A percentile compares a stretch with the other conserved stretches of the same genome.
phyloP scores from a whole-genome alignment of 805 yeast species.

The Lipomyces sp. region DNA sequence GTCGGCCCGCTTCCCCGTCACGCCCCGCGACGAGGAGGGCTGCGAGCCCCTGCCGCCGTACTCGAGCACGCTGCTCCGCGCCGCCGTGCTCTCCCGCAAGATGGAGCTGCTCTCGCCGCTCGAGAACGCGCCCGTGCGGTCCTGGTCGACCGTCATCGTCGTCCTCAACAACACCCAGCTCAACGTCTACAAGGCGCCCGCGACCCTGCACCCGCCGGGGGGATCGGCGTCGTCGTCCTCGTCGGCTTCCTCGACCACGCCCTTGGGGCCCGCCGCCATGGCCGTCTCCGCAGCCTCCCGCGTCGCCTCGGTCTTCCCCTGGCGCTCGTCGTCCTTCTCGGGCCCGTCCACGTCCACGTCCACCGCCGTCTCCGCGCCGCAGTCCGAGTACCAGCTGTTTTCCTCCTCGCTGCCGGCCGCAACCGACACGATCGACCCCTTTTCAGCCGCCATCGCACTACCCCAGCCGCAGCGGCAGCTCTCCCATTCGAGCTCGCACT shows the following conservation, averaged over 20 bases:
- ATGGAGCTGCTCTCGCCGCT: constrained; percentile 76
- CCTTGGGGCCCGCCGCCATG: no score
- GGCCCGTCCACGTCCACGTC: constrained; percentile 6
- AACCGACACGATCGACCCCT: constrained; percentile 20
- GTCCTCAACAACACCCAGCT: constrained; percentile 86
- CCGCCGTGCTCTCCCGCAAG: constrained; percentile 60
- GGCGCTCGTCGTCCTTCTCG: constrained; percentile 6
- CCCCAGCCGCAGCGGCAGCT: no score
- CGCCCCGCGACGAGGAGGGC: constrained; percentile 33
- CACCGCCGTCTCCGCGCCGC: not conserved
- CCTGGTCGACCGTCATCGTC: constrained; percentile 67
- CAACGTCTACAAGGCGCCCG: constrained; percentile 51
- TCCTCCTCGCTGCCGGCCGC: constrained; percentile 1
- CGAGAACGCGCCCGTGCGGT: constrained; percentile 60
- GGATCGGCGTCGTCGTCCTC: not conserved
- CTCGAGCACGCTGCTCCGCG: constrained; percentile 59
- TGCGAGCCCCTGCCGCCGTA: constrained; percentile 59
- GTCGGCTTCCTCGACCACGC: not conserved
- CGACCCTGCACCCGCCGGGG: not conserved
- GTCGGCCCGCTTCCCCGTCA: constrained; percentile 19
- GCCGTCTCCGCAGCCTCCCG: constrained; percentile 7
- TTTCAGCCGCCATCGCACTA: constrained; percentile 1
- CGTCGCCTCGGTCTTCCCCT: constrained; percentile 4
- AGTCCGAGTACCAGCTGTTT: no score
- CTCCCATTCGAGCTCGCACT: constrained; percentile 1